Base-by-base conservation (phyloP, 1,284 basidiomycete species). In the Caloboletus inedulis region DNA sequence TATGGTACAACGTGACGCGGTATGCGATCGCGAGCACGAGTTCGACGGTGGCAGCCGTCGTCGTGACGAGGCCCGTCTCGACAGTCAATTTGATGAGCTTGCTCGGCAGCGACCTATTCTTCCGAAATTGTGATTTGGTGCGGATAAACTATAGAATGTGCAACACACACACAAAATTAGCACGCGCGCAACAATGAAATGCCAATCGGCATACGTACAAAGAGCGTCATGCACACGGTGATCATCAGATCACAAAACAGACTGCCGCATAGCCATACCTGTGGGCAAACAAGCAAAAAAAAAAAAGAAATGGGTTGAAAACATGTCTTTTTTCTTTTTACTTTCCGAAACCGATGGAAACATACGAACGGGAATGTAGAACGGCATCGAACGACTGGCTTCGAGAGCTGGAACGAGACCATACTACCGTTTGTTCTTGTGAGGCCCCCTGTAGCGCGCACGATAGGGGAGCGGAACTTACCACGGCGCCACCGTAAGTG, bases 21-120 rank as follows among this genome's bases (percentile, higher is more conserved):
- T 21, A 57, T 8, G 35, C 30, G 16, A 57, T 21, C 21, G 55
- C 49, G 16, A 56, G 34, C 13, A 60, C 19, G 3, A 60, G 41
- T 23, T 57, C 58, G 14, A 47, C 5, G 19, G 43, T 16, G 18
- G 31, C 47, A 9, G 54, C 43, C 14, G 47, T 53, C 19, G 41
- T 58, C 0, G 49, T 60, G 10, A 59, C 36, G n/a, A 58, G 43
- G 27, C 45, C 55, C 13, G 49, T 58, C 39, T 57, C 59, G 40
- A 60, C 42, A 14, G 51, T 60, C 21, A 45, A 19, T 49, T 36
- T 49, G 27, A 53, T 13, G n/a, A 59, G 33, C 19, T 45, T 43
- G 23, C 18, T 19, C 12, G 29, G 21, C n/a, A 54, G n/a, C 3
- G 43, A 54, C 18, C 27, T 25, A 13, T 43, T 47, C 7, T n/a